Evolutionary conservation across 2,329 filamentous ascomycete species (phyloP), one percentile per base, ranked within the genome.

Genomic region (Xylariaceae sp.): DNA sequence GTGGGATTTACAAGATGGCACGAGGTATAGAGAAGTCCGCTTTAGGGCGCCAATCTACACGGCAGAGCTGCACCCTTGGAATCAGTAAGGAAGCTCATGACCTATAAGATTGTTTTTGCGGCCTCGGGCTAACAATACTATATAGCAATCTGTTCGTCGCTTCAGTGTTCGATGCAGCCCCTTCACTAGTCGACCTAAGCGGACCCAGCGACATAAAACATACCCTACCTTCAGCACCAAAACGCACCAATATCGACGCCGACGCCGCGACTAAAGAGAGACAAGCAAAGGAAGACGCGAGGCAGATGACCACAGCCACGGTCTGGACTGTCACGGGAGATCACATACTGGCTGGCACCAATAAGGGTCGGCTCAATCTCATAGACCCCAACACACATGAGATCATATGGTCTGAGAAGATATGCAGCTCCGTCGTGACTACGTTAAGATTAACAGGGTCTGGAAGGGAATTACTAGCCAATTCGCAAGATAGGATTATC

Each of bases 41-140:
- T 96, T 99, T 67, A 87, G 93, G 61, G 91, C 92, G 3, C 92
- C 93, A 0, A 90, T 96, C 27, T 99, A 97, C 75, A 96, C 95
- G 64, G 95, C 93, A 3, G 94, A 99, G 74, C 79, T 99, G 51
- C 91, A 99, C 72, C 93, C 94, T 3, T 88, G 85, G 75, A 91
- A 96, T 60, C 89, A 92, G 90, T 94, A 77, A 66, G 84, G 15
- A 24, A 67, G 18, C 16, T 20, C 16, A 11, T 13, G 3, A 5
- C 5, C 13, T n/a, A 35, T 15, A 4, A 10, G 36, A 43, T 3
- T 6, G 32, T 27, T 26, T 35, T n/a, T 37, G 35, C 11, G 4
- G 15, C 6, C 7, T 3, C 13, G 20, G 3, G 21, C 57, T 59
- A 39, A 59, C 50, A 13, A 7, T 39, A 23, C 29, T 6, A 23